These are phyloP conservation scores for Podila minutissima DNA, from an alignment of 192 early-diverging fungal genomes.

Conservation along the genomic window DNA sequence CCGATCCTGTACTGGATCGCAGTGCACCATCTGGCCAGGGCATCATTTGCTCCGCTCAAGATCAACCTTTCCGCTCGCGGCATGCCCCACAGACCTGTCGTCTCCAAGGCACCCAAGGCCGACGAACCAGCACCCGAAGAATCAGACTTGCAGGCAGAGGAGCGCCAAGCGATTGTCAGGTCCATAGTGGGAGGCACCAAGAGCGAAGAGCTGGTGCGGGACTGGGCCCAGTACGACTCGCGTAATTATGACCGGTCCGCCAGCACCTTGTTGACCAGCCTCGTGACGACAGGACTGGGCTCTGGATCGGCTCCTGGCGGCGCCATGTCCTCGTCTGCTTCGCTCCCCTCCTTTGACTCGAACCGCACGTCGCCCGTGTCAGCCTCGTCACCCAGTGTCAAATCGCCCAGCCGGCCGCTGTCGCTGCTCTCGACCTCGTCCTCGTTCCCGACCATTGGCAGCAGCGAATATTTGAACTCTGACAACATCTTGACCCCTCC, in stretches of 20 bases:
- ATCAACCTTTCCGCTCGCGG: slow-evolving; percentile 9
- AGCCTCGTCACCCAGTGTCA: background rate
- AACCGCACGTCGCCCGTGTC: background rate
- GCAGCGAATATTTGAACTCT: slow-evolving; percentile 28
- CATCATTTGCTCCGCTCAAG: slow-evolving; percentile 27
- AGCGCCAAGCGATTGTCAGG: slow-evolving; percentile 22
- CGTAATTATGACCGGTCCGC: slow-evolving; percentile 31
- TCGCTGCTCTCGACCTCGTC: slow-evolving; percentile 29
- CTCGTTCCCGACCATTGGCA: slow-evolving; percentile 34
- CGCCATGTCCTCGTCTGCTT: background rate
- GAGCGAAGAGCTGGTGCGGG: slow-evolving; percentile 38
- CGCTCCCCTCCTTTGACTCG: background rate
- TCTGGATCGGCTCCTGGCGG: no score
- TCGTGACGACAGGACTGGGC: no score
- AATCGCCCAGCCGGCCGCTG: slow-evolving; percentile 36
- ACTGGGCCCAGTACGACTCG: slow-evolving; percentile 47
- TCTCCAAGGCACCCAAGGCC: background rate
- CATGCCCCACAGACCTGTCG: no score
- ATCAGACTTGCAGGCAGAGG: slow-evolving; percentile 8
- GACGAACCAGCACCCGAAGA: background rate
- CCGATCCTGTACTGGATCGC: slow-evolving; percentile 44
- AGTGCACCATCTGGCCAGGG: slow-evolving; percentile 37
- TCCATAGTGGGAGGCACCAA: slow-evolving; percentile 28
- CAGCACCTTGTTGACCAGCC: background rate
- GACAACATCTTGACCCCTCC: slow-evolving; percentile 49